These are phyloP conservation scores for Plectosphaerella plurivora DNA, from an alignment of 2,329 filamentous ascomycete species.

Conservation along the genomic window DNA sequence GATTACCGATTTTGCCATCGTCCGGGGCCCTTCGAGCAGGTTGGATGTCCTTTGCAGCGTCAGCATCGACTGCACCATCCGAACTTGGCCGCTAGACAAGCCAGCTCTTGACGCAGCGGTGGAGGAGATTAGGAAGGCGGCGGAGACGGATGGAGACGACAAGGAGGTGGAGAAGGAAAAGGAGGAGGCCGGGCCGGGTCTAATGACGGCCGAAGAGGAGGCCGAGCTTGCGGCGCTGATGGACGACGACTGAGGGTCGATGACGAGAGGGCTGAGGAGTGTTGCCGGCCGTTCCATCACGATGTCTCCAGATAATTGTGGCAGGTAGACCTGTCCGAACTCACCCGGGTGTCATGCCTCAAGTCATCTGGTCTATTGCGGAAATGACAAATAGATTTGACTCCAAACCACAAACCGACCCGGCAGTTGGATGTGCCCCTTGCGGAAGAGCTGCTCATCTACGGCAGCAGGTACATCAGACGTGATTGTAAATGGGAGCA, in stretches of 20 bases:
- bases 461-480: too few species aligned
- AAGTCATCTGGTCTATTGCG: neutral
- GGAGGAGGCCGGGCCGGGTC: constrained; percentile 37
- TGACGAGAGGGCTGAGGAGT: constrained; percentile 18
- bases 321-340: too few species aligned
- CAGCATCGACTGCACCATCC: constrained; percentile 83
- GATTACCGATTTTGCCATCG: constrained; percentile 72
- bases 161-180: constrained; percentile 47
- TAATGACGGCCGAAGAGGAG: constrained; percentile 86
- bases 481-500: too few species aligned
- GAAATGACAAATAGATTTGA: neutral
- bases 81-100: constrained; percentile 74
- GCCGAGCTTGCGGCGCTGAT: constrained; percentile 88
- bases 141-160: constrained; percentile 45
- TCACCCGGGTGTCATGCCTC: too few species aligned
- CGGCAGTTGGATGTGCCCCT: too few species aligned
- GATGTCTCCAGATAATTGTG: neutral
- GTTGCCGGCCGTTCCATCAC: too few species aligned
- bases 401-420: too few species aligned
- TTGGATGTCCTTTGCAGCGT: constrained; percentile 66
- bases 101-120: constrained; percentile 46
- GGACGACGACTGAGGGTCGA: constrained; percentile 77
- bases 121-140: constrained; percentile 37
- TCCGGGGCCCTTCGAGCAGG: constrained; percentile 34
- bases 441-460: too few species aligned